Evolutionary conservation across 768 basidiomycete species (phyloP), one percentile per base, ranked within the genome.

Genomic region (Russula dissimulans): DNA sequence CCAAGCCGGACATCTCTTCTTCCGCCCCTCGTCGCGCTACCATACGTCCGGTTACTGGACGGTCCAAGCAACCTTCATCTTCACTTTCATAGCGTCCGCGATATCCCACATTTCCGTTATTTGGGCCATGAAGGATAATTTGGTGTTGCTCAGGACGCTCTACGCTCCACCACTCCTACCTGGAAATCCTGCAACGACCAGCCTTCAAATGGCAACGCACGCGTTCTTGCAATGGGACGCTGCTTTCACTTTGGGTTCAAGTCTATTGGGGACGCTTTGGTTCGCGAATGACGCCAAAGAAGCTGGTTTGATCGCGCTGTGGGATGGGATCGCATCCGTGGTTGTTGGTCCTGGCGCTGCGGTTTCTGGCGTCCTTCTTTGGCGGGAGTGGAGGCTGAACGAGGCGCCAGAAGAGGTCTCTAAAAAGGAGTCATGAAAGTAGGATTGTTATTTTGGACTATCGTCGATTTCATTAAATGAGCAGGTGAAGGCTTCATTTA

Each of bases 351-450:
- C 64, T 8, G 64, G 64, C 7, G 64, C 62, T 18, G 64, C 64
- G 12, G 38, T 63, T 11, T 59, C 62, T 6, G 62, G 64, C 8
- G 52, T 59, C 38, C 55, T 65, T n/a, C 26, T 65, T 29, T 65
- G 64, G 62, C 47, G 64, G 22, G 64, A 65, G 43, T 41, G 53
- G 57, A 52, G 32, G 54, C 47, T 65, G 15, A 65, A 65, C 22
- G 51, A 58, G 5, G 9, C 17, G 2, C n/a, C 15, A 3, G 44
- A 45, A 32, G 59, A 52, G 11, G 44, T 14, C 18, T 31, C 50
- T 18, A 42, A 50, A 36, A 56, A 57, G 22, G 34, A 46, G 22
- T 36, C n/a, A 34, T 49, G 26, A 53, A 26, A 26, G 22, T 26
- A 2, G 22, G 22, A 26, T 26, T 2, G 22, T 26, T 26, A 26